phyloP scores from a whole-genome alignment of 257 asterid species.

The Gynochthodes officinalis region DNA sequence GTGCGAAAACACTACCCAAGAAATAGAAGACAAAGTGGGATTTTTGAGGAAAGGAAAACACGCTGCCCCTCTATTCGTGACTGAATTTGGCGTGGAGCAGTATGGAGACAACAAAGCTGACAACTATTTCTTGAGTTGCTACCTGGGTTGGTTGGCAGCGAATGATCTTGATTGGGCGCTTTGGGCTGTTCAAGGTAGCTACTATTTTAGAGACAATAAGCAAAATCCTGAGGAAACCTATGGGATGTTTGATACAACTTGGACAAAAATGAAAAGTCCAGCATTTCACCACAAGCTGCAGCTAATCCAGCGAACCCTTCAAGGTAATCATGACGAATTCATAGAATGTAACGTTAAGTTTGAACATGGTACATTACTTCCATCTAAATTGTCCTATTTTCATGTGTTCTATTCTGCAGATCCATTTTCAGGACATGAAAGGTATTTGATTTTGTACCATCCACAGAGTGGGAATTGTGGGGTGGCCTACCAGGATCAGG shows the following conservation, averaged over 20 bases:
- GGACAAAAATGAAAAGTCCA: slow-evolving; percentile 42
- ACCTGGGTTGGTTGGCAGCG: slow-evolving; percentile 36
- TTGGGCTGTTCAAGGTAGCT: slow-evolving; percentile 63
- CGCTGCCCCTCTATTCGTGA: slow-evolving; percentile 46
- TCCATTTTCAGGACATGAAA: slow-evolving; percentile 21
- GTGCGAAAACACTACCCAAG: slow-evolving; percentile 14
- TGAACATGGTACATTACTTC: neutral
- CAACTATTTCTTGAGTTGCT: slow-evolving; percentile 34
- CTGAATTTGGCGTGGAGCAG: slow-evolving; percentile 55
- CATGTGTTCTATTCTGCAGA: slow-evolving; percentile 19
- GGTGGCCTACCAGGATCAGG: slow-evolving; percentile 5
- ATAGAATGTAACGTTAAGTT: too few species aligned
- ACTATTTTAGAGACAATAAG: slow-evolving; percentile 34
- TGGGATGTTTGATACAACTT: slow-evolving; percentile 39
- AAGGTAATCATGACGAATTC: too few species aligned
- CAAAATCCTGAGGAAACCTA: slow-evolving; percentile 38
- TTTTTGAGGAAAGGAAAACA: slow-evolving; percentile 21
- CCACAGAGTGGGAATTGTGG: slow-evolving; percentile 36
- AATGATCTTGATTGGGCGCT: slow-evolving; percentile 58
- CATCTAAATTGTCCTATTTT: neutral
- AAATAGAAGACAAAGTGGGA: slow-evolving; percentile 8
- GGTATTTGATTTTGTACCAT: slow-evolving; percentile 33
- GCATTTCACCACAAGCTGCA: slow-evolving; percentile 24
- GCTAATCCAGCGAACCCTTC: slow-evolving; percentile 25
- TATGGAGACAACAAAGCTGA: slow-evolving; percentile 25